Evolutionary conservation across 768 basidiomycete species (phyloP).

Genomic region (Candolleomyces eurysporus): DNA sequence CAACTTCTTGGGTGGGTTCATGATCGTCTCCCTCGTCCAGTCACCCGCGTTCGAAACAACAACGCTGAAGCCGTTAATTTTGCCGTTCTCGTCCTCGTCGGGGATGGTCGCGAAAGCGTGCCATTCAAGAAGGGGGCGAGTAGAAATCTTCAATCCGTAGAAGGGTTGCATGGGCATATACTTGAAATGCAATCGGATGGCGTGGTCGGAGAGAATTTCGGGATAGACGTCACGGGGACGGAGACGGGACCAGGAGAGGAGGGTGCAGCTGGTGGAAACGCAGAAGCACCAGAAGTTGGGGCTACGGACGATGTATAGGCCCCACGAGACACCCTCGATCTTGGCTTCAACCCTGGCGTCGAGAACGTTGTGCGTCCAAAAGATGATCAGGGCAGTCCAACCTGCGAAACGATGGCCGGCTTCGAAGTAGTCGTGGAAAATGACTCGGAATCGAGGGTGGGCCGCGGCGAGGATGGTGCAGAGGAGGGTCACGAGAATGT

Average conservation of each 20-base stretch:
- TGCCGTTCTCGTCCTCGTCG: constrained; percentile 23
- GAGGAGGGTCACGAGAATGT: constrained; percentile 46
- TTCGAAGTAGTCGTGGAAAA: constrained; percentile 54
- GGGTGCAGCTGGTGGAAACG: constrained; percentile 34
- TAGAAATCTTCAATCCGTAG: constrained; percentile 31
- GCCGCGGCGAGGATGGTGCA: constrained; percentile 46
- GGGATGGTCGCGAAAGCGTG: constrained; percentile 47
- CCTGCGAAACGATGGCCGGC: constrained; percentile 54
- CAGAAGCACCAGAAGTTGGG: constrained; percentile 48
- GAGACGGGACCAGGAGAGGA: constrained; percentile 52
- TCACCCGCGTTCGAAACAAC: constrained; percentile 57
- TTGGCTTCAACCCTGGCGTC: constrained; percentile 33
- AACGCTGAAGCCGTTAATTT: constrained; percentile 42
- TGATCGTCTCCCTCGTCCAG: constrained; percentile 51
- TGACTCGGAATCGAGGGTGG: constrained; percentile 43
- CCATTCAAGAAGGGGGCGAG: constrained; percentile 45
- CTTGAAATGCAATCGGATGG: constrained; percentile 53
- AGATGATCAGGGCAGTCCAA: constrained; percentile 48
- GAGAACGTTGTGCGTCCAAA: constrained; percentile 44
- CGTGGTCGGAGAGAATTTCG: constrained; percentile 52
- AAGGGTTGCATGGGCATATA: constrained; percentile 39
- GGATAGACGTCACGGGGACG: constrained; percentile 47
- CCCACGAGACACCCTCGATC: constrained; percentile 30
- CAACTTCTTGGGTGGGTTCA: constrained; percentile 46
- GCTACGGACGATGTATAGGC: constrained; percentile 40